Conservation (phyloP, 441 rosid genomes). For the Populus hybrid region DNA sequence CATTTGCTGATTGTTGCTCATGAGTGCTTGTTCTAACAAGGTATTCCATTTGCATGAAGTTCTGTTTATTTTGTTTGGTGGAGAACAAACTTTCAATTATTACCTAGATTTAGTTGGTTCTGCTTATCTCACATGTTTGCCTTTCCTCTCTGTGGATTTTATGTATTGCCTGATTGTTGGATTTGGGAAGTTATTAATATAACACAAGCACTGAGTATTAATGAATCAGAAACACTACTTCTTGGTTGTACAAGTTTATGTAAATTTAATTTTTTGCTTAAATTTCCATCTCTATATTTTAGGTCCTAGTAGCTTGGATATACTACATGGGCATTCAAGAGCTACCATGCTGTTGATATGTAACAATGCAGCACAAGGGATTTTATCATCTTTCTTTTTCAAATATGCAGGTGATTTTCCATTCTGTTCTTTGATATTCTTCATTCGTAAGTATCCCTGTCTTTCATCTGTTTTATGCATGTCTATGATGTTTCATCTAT, state of each 20-base stretch:
- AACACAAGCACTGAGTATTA: neutral
- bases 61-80: neutral
- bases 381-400: conserved; percentile 87
- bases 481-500: neutral
- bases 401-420: conserved; percentile 74
- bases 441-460: neutral
- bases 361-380: conserved; percentile 95
- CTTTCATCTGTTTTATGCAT: neutral
- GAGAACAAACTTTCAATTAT: neutral
- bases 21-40: neutral
- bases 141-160: neutral
- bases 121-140: neutral
- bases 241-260: neutral
- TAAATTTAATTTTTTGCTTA: conserved; percentile 7
- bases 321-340: conserved; percentile 82
- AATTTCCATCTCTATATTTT: conserved; percentile 16
- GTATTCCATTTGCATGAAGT: neutral
- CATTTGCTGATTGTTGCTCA: neutral
- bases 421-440: neutral
- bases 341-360: conserved; percentile 83
- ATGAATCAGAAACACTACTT: conserved; percentile 2
- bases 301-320: conserved; percentile 83
- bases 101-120: neutral
- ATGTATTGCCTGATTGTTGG: neutral
- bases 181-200: neutral